Conservation (phyloP, 495 filamentous ascomycete genomes). For the Aspergillus egyptiacus region DNA sequence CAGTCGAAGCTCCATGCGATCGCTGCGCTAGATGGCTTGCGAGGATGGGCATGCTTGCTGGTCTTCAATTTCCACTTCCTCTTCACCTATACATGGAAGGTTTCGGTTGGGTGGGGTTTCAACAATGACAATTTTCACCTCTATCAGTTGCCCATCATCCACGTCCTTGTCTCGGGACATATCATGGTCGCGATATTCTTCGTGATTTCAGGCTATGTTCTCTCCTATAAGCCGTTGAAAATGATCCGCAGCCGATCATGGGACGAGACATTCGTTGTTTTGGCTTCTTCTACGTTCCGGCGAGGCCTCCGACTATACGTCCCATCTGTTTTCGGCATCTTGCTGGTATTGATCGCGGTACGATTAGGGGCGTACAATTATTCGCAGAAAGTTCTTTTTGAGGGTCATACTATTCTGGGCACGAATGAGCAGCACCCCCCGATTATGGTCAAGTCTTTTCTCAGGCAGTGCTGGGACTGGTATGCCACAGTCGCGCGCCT, state of each 20-base stretch:
- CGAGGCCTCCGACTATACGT: slow-evolving; percentile 58
- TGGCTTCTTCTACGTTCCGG: slow-evolving; percentile 60
- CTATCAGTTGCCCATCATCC: slow-evolving; percentile 58
- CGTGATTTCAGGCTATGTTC: slow-evolving; percentile 63
- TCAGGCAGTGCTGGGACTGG: slow-evolving; percentile 44
- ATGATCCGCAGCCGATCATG: slow-evolving; percentile 50
- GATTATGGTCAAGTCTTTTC: slow-evolving; percentile 37
- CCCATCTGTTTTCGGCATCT: slow-evolving; percentile 51
- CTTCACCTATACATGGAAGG: slow-evolving; percentile 46
- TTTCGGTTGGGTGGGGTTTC: slow-evolving; percentile 43
- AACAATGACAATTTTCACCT: slow-evolving; percentile 46
- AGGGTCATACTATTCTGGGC: slow-evolving; percentile 39
- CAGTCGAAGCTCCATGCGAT: slow-evolving; percentile 37
- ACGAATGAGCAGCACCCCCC: slow-evolving; percentile 44
- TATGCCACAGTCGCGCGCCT: slow-evolving; percentile 43
- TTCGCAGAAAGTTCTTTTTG: slow-evolving; percentile 32
- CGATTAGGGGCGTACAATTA: slow-evolving; percentile 47
- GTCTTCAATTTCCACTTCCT: slow-evolving; percentile 52
- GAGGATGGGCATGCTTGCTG: slow-evolving; percentile 46
- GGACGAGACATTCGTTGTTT: slow-evolving; percentile 39
- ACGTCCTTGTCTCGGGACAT: slow-evolving; percentile 57
- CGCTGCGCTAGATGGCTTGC: slow-evolving; percentile 45
- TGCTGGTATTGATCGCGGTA: slow-evolving; percentile 49
- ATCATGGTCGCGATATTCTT: slow-evolving; percentile 73
- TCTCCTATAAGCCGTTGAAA: slow-evolving; percentile 59